Evolutionary conservation across 2,329 filamentous ascomycete genomes (phyloP), one percentile per base, ranked within the genome.

Genomic region (Fusarium sp.): DNA sequence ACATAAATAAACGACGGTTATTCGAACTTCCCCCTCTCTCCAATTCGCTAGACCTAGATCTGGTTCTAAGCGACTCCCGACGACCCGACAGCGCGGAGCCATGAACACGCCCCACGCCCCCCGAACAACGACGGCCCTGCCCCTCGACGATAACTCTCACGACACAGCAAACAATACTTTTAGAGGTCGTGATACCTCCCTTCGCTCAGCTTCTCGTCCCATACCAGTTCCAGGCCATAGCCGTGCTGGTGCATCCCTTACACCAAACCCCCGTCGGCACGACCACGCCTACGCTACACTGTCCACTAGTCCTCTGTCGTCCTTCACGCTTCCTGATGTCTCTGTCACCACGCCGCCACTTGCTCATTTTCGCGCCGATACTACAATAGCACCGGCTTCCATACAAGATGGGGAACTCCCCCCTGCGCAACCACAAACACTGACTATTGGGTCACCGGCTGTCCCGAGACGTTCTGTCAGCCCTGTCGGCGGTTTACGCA

Each of bases 351-450:
- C 72, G 19, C 69, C 67, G 28, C 62, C 73, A 51, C 66, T 71
- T 55, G 56, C 72, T 34, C 68, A 71, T 46, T 77, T 77, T 25
- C 75, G 70, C 49, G 58, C 76, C 23, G 72, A 69, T 49, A 76
- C 77, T 49, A 76, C 77, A 43, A 75, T 77, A 70, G 70, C 74
- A 43, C 74, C 77, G 7, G 81, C 84, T 21, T 67, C 74, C 6
- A 62, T 70, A 31, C 64, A 71, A 25, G 65, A 74, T 25, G 57
- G 56, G 51, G 71, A 74, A 51, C 53, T 73, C 10, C 69, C 71
- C 12, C 62, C 64, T 21, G 42, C 60, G 28, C 68, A 72, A n/a
- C 30, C 62, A 43, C 55, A 26, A 34, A 42, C 52, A 26, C 54
- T 75, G 41, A 39, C 61, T 28, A 54, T 67, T 34, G 55, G 57